Evolutionary conservation across 2,329 filamentous ascomycete genomes (phyloP).

Genomic region (Colletotrichum coccodes): DNA sequence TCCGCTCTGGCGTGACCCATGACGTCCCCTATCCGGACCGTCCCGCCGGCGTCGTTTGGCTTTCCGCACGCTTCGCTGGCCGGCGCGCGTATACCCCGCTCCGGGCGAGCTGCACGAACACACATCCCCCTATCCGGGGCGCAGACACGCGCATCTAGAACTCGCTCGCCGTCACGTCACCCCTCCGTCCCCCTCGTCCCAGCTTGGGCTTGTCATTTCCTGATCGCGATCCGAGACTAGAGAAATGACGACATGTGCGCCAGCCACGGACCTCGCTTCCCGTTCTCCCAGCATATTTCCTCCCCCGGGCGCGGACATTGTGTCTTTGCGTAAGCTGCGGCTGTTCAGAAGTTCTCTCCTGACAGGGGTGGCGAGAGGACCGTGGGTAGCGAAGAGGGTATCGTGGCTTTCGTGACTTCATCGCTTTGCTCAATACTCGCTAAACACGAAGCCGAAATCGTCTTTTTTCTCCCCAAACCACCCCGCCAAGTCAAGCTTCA

Average conservation of each 20-base stretch:
- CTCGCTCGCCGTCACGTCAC: neutral
- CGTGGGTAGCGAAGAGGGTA: neutral
- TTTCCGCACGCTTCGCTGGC: neutral
- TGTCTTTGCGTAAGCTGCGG: neutral
- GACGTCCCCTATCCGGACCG: constrained; percentile 14
- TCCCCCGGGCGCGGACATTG: too few relatives aligned
- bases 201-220: neutral
- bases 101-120: neutral
- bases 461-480: constrained; percentile 57
- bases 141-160: neutral
- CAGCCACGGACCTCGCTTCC: neutral
- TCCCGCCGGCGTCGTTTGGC: constrained; percentile 6
- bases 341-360: neutral
- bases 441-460: constrained; percentile 21
- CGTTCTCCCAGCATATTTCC: neutral
- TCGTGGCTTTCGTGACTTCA: neutral
- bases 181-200: too few relatives aligned
- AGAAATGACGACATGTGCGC: neutral
- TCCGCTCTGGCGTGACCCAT: constrained; percentile 26
- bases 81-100: neutral
- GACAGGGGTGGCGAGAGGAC: neutral
- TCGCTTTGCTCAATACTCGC: constrained; percentile 11
- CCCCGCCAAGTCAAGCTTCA: constrained; percentile 84
- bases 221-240: neutral
- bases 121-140: neutral